Base-by-base conservation (phyloP, 208 protist genomes). In the Phytomonas francai region DNA sequence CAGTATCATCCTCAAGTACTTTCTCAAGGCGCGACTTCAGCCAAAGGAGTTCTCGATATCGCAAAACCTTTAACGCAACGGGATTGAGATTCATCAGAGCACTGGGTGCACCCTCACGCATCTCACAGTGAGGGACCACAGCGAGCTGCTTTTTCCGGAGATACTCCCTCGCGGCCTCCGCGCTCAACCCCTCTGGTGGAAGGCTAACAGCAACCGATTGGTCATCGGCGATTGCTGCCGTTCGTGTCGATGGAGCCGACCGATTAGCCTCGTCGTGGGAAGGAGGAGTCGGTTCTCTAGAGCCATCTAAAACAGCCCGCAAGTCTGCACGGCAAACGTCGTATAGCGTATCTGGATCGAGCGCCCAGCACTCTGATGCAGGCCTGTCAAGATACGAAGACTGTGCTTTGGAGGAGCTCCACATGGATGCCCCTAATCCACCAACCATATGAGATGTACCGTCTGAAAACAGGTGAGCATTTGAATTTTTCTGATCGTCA, bases 1-100 rank as follows among this genome's bases (percentile, higher is more conserved):
- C 42, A 2, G 84, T 92, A 19, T 76, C 69, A 7, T 67, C 61
- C 34, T 71, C 80, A 7, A 84, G 27, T 12, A 89, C 70, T 8
- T 72, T 68, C 2, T 68, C 65, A 0, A 94, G 76, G 7, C 84
- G 74, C 60, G 67, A 58, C 16, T 78, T 63, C 14, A 94, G 68
- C 87, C 89, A 94, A 2, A 70, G 63, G n/a, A 91, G 69, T 39
- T 84, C 81, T 11, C 84, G 83, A 63, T 89, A 70, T 11, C 73
- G 65, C 63, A 88, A 56, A 34, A 83, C 72, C 9, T 81, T 73
- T 25, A 62, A 54, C 14, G 69, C 73, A 25, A 83, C 60, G 31
- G 64, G 58, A 30, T 76, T 73, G 12, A 76, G 59, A 22, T 29
- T 60, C 36, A 49, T 42, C 14, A 29, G 65, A 14, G 42, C 31